These are phyloP conservation scores for Falciphora oryzae DNA, from an alignment of 2,329 filamentous ascomycete species.

Conservation along the genomic window DNA sequence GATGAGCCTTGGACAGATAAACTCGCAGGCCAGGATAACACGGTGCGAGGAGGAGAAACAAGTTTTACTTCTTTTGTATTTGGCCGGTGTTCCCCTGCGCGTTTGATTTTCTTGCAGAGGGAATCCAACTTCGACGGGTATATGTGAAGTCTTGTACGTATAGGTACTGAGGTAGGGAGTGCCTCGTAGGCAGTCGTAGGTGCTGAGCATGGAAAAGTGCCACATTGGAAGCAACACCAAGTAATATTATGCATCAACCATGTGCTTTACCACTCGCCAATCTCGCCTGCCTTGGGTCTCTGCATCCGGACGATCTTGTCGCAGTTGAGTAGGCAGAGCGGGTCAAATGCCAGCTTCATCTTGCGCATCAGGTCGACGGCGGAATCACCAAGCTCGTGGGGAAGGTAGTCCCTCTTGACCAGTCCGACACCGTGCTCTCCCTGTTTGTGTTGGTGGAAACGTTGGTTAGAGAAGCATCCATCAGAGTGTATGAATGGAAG, in stretches of 20 bases:
- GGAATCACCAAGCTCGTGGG: slow-evolving; percentile 66
- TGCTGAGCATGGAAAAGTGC: too few species aligned
- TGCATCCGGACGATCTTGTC: slow-evolving; percentile 64
- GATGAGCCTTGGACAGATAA: too few species aligned
- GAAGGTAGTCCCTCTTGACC: slow-evolving; percentile 78
- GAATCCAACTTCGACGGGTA: not conserved
- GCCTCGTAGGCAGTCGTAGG: too few species aligned
- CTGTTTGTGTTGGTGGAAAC: slow-evolving; percentile 22
- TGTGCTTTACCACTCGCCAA: slow-evolving; percentile 34
- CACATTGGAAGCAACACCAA: too few species aligned
- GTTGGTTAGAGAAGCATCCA: slow-evolving; percentile 6
- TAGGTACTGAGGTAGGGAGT: not conserved
- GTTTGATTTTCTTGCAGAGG: not conserved
- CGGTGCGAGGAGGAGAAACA: too few species aligned
- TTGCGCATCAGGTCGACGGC: slow-evolving; percentile 81
- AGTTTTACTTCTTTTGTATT: not conserved
- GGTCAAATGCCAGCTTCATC: slow-evolving; percentile 78
- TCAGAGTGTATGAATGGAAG: not conserved
- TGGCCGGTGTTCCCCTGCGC: too few species aligned
- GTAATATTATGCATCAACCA: not conserved
- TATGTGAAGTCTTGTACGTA: not conserved
- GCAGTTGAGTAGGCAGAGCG: slow-evolving; percentile 62
- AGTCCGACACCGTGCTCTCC: slow-evolving; percentile 81
- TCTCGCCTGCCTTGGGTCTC: slow-evolving; percentile 43
- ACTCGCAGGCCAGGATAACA: too few species aligned